phyloP scores from a whole-genome alignment of 2,329 filamentous ascomycete species.

The Penicillium sclerotiorum region DNA sequence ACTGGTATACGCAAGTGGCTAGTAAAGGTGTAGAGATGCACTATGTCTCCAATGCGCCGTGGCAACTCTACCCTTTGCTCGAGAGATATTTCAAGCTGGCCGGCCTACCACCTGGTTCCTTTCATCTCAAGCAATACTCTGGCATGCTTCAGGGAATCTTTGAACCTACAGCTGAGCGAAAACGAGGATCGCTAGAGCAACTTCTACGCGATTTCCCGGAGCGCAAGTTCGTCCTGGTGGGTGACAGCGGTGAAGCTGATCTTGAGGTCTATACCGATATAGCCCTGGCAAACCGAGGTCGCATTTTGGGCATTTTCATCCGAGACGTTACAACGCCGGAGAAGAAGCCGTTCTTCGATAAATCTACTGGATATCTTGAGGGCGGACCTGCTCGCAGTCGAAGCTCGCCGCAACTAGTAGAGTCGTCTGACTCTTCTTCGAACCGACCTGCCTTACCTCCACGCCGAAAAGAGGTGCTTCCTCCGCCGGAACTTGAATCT shows the following conservation, averaged over 20 bases:
- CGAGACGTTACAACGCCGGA: conserved; percentile 88
- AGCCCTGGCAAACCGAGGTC: conserved; percentile 78
- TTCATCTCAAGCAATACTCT: conserved; percentile 94
- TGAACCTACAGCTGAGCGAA: conserved; percentile 92
- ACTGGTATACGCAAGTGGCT: conserved; percentile 82
- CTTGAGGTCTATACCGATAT: conserved; percentile 96
- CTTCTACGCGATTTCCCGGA: conserved; percentile 88
- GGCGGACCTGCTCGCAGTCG: conserved; percentile 22
- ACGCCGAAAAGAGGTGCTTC: conserved; percentile 29
- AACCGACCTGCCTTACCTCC: conserved; percentile 46
- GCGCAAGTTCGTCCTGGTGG: conserved; percentile 85
- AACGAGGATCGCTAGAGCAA: conserved; percentile 82
- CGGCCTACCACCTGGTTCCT: conserved; percentile 80
- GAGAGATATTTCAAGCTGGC: conserved; percentile 81
- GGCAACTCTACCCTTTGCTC: conserved; percentile 92
- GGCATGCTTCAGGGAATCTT: conserved; percentile 98
- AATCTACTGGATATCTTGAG: conserved; percentile 49
- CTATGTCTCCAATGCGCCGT: conserved; percentile 98
- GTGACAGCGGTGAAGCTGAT: conserved; percentile 95
- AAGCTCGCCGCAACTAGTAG: conserved; percentile 29
- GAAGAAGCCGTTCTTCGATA: conserved; percentile 75
- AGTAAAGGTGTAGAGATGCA: conserved; percentile 84
- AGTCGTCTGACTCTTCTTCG: conserved; percentile 29
- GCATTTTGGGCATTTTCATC: conserved; percentile 87
- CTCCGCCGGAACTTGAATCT: conserved; percentile 18